A percentile compares a stretch with the other conserved stretches of the same genome.
Evolutionary conservation across 371 early-diverging fungal genomes (phyloP).

Genomic region (Rhizopus sp.): DNA sequence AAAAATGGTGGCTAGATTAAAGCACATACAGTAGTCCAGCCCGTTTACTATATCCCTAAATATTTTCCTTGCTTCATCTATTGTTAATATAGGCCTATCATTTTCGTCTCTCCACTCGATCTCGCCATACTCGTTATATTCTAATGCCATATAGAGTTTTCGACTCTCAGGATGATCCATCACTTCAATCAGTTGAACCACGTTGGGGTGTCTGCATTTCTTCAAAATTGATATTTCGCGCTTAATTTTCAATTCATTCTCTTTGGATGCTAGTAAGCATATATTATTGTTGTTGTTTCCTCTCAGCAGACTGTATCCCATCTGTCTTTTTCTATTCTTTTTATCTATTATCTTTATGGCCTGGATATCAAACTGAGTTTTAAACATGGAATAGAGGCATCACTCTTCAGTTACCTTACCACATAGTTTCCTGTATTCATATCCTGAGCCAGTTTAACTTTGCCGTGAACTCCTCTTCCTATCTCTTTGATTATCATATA

Average conservation of each 20-base stretch:
- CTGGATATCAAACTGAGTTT: slow-evolving; percentile 1
- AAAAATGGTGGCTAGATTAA: not conserved
- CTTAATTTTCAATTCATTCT: slow-evolving; percentile 87
- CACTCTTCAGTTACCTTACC: slow-evolving; percentile 37
- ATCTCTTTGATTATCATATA: slow-evolving; percentile 90
- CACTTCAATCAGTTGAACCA: slow-evolving; percentile 88
- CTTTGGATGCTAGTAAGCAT: slow-evolving; percentile 17
- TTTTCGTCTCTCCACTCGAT: slow-evolving; percentile 82
- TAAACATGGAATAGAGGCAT: not conserved
- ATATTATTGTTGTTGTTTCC: slow-evolving; percentile 34
- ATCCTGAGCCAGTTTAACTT: slow-evolving; percentile 90
- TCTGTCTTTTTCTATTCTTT: slow-evolving; percentile 65
- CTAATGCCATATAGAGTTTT: slow-evolving; percentile 88
- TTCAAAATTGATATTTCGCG: slow-evolving; percentile 95
- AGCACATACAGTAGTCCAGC: slow-evolving; percentile 80
- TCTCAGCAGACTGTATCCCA: slow-evolving; percentile 54
- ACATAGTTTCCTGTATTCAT: slow-evolving; percentile 73
- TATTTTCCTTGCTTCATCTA: slow-evolving; percentile 73
- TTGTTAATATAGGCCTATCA: slow-evolving; percentile 65
- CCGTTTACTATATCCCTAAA: slow-evolving; percentile 92
- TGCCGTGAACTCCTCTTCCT: slow-evolving; percentile 96
- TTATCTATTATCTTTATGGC: slow-evolving; percentile 68
- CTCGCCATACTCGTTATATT: slow-evolving; percentile 92
- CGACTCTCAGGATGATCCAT: slow-evolving; percentile 91
- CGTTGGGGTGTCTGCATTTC: slow-evolving; percentile 92